Evolutionary conservation across 306 rosid genomes (phyloP).

Genomic region (Lathyrus tuberosus): DNA sequence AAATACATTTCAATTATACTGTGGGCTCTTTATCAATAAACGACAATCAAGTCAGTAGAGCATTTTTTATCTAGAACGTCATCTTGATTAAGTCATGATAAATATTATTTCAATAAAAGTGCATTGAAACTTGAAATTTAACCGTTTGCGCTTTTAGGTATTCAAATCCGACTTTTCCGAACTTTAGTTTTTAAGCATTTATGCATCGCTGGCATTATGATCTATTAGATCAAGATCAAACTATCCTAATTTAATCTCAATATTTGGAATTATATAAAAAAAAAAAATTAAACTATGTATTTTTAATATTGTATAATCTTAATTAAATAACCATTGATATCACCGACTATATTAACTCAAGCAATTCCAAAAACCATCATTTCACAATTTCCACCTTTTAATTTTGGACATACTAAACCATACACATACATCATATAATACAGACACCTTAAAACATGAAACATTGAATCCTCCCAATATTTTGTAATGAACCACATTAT

Average conservation of each 20-base stretch:
- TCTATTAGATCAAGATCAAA: neutral
- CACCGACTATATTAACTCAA: neutral
- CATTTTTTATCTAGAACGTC: neutral
- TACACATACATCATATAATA: no score
- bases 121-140: neutral
- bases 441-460: no score
- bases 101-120: neutral
- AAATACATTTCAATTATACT: no score
- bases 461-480: no score
- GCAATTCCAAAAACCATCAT: neutral
- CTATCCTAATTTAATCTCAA: no score
- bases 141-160: neutral
- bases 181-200: neutral
- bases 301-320: neutral
- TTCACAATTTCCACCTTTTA: slow-evolving; percentile 29
- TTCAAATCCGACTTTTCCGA: neutral
- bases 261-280: no score
- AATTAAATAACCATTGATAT: no score
- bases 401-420: slow-evolving; percentile 8
- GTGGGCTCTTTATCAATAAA: no score
- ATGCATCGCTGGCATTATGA: neutral
- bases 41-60: no score
- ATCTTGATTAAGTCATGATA: neutral
- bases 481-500: slow-evolving; percentile 51
- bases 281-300: neutral